A percentile compares a stretch with the other conserved stretches of the same genome.
Conservation (phyloP, 257 asterid species). For the Anisodus acutangulus region DNA sequence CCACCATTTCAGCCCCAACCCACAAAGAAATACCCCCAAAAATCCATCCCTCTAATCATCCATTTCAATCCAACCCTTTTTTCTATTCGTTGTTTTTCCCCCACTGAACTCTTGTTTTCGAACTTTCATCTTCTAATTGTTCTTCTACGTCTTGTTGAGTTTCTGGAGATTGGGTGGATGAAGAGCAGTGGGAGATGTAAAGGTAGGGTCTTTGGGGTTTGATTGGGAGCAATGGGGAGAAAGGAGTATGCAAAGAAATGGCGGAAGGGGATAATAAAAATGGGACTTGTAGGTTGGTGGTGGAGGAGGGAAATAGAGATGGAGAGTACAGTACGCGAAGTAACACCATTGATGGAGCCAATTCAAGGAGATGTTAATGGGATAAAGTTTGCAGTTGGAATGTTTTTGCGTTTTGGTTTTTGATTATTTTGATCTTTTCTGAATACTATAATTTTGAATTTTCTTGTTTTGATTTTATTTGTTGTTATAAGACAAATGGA, state of each 20-base stretch:
- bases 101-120: conserved; percentile 51
- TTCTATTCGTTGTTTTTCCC: too few species aligned
- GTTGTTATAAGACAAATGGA: too few species aligned
- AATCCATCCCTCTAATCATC: too few species aligned
- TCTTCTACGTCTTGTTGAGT: conserved; percentile 21
- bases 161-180: conserved; percentile 26
- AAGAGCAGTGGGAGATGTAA: conserved; percentile 39
- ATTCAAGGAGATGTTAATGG: not conserved
- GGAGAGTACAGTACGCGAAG: conserved; percentile 32
- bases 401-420: too few species aligned
- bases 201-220: conserved; percentile 43
- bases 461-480: too few species aligned
- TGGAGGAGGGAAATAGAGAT: conserved; percentile 33
- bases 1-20: too few species aligned
- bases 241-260: conserved; percentile 5
- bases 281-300: conserved; percentile 19
- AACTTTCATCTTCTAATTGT: conserved; percentile 44
- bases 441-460: too few species aligned
- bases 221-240: conserved; percentile 35
- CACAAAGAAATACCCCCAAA: too few species aligned
- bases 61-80: too few species aligned
- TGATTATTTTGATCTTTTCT: too few species aligned
- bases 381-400: not conserved
- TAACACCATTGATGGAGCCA: conserved; percentile 33
- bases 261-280: not conserved